Base-by-base conservation (phyloP, 805 yeast genomes). In the Candida loeiensis region DNA sequence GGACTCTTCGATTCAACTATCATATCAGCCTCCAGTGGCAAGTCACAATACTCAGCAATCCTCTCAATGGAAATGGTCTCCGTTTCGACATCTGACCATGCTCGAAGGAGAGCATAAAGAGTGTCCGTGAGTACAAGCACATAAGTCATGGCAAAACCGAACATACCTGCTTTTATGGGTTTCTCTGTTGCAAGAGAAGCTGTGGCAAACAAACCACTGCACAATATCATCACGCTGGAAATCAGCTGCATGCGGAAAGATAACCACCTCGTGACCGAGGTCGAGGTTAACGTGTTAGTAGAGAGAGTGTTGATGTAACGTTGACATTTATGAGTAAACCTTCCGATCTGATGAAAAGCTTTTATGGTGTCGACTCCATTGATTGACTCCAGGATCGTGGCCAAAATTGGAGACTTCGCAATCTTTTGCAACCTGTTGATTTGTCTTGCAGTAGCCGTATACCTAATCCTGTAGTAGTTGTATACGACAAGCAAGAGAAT, bases 311-410 rank as follows among this genome's bases (percentile, higher is more conserved):
- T 79, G 41, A 79, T 61, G 42, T 71, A 69, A 13, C 69, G 62
- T 17, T 61, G 56, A 55, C 81, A 82, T 41, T 77, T 69, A 52
- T 59, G 73, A 16, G 66, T 65, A 60, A 88, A 89, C 41, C 95
- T 69, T 3, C 66, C 71, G 18, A 61, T 60, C 47, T 86, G 93
- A 11, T 72, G 65, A 53, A 74, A 90, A 0, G 96, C 96, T 33
- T 82, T 70, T 39, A 89, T 80, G 1, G 95, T 89, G 32, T 79
- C 78, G 16, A 82, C 76, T 6, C 96, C 96, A 22, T 73, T 74
- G 33, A 89, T 63, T 2, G 89, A 80, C 54, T 89, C 96, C 54
- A 85, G 90, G 46, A 89, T 72, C 48, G 83, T 88, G 0, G 95
- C 83, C 64, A 76, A 84, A 12, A 87, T 77, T 2, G 96, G 96